Percentiles rank a stretch among this genome's conserved stretches.
These are phyloP conservation scores for Chamaecyparis obtusa DNA, from an alignment of 75 land plant genomes.

Conservation along the genomic window DNA sequence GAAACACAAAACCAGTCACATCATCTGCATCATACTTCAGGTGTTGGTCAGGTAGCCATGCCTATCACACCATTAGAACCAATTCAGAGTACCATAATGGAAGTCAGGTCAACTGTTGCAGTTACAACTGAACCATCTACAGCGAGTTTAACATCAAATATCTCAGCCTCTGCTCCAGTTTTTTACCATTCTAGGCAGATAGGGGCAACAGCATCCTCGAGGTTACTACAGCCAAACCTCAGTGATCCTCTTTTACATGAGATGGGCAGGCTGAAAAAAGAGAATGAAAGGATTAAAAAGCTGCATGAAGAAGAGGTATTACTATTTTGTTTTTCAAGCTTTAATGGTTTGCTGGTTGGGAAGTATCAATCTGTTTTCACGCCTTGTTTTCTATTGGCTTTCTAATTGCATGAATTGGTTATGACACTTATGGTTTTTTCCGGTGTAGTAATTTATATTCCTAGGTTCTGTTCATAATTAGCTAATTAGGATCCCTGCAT, in stretches of 20 bases:
- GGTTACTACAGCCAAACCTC: background rate
- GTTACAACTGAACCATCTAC: slow-evolving; percentile 1
- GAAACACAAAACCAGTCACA: background rate
- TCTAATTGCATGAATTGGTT: background rate
- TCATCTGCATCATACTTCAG: background rate
- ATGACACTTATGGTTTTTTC: background rate
- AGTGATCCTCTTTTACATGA: slow-evolving; percentile 4
- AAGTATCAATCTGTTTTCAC: background rate
- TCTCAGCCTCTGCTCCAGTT: background rate
- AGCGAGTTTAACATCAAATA: background rate
- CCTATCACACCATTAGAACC: background rate
- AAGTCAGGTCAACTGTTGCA: background rate
- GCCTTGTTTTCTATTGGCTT: background rate
- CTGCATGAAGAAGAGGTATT: slow-evolving; percentile 10
- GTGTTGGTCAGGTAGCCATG: background rate
- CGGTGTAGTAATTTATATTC: background rate
- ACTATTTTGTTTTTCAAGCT: background rate
- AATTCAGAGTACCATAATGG: background rate
- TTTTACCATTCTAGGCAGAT: background rate
- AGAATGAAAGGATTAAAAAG: background rate
- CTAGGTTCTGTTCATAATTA: background rate
- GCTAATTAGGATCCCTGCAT: background rate
- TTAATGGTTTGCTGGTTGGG: background rate
- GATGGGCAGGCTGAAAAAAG: background rate
- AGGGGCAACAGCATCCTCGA: background rate